A percentile compares a stretch with the other conserved stretches of the same genome.
These are phyloP conservation scores for Bothriochloa decipiens DNA, from an alignment of 176 grass and related monocot genomes.

Conservation along the genomic window DNA sequence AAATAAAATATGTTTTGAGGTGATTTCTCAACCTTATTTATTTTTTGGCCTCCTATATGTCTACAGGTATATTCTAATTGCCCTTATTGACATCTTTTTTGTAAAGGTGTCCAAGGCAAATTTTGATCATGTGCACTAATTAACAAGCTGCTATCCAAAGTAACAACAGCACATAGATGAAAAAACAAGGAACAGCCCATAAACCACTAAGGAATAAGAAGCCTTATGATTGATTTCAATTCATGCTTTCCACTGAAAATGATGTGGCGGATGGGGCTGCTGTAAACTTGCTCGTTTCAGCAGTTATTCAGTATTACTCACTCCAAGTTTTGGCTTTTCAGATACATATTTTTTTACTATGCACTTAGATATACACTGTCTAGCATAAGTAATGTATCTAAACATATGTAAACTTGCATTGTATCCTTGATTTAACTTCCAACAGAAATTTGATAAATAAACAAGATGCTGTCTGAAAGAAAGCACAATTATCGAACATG, in stretches of 20 bases:
- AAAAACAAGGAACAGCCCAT: constrained; percentile 27
- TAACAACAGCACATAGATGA: constrained; percentile 26
- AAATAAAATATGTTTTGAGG: constrained; percentile 47
- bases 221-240: constrained; percentile 34
- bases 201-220: constrained; percentile 26
- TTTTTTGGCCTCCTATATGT: background rate
- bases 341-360: background rate
- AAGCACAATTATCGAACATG: background rate
- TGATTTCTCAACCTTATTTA: background rate
- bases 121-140: constrained; percentile 33
- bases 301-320: background rate
- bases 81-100: constrained; percentile 33
- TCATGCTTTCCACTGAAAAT: constrained; percentile 46
- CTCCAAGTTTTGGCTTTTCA: background rate
- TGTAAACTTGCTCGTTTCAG: background rate
- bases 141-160: constrained; percentile 32
- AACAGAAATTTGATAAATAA: constrained; percentile 6
- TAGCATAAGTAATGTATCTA: too few relatives aligned
- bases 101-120: constrained; percentile 41
- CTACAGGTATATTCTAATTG: constrained; percentile 23
- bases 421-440: background rate
- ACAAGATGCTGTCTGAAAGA: background rate
- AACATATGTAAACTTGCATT: too few relatives aligned
- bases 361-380: background rate
- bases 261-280: constrained; percentile 37